phyloP scores from a whole-genome alignment of 352 stramenopile species.

The Globisporangium acanthophoron region DNA sequence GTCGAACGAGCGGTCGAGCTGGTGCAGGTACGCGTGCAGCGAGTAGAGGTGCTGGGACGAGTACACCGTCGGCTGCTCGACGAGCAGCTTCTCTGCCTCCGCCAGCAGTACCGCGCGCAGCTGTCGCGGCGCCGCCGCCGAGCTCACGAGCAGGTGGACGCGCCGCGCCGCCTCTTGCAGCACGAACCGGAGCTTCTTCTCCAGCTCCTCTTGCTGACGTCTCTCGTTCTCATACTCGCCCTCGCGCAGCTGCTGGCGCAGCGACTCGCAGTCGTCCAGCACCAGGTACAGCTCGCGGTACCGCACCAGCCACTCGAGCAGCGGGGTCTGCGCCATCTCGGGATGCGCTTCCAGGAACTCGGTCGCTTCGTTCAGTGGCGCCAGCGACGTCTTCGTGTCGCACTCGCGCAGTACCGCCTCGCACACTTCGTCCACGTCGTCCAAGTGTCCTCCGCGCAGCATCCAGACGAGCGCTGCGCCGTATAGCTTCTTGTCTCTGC shows the following conservation, averaged over 20 bases:
- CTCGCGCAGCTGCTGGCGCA: slow-evolving; percentile 22
- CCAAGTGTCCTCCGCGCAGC: slow-evolving; percentile 47
- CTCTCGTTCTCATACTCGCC: slow-evolving; percentile 17
- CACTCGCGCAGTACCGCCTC: slow-evolving; percentile 53
- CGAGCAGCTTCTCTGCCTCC: slow-evolving; percentile 48
- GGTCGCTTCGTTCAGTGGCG: slow-evolving; percentile 53
- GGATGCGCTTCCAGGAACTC: slow-evolving; percentile 56
- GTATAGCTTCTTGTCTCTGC: slow-evolving; percentile 30
- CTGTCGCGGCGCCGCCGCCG: slow-evolving; percentile 29
- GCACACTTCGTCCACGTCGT: slow-evolving; percentile 51
- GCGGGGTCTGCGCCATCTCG: slow-evolving; percentile 39
- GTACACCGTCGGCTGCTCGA: slow-evolving; percentile 42
- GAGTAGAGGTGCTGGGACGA: slow-evolving; percentile 50
- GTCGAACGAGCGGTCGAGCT: slow-evolving; percentile 66
- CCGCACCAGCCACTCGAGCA: slow-evolving; percentile 51
- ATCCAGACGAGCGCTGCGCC: slow-evolving; percentile 60
- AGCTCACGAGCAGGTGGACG: slow-evolving; percentile 43
- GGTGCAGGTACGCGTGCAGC: slow-evolving; percentile 55
- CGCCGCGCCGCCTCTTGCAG: slow-evolving; percentile 58
- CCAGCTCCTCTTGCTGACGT: slow-evolving; percentile 6
- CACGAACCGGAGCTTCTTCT: slow-evolving; percentile 49
- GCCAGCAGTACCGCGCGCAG: slow-evolving; percentile 39
- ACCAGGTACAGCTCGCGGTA: slow-evolving; percentile 72
- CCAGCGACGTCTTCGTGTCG: slow-evolving; percentile 25
- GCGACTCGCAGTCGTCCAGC: slow-evolving; percentile 50